Conservation (phyloP, 2,329 filamentous ascomycete genomes). For the Fusarium phyllophilum region DNA sequence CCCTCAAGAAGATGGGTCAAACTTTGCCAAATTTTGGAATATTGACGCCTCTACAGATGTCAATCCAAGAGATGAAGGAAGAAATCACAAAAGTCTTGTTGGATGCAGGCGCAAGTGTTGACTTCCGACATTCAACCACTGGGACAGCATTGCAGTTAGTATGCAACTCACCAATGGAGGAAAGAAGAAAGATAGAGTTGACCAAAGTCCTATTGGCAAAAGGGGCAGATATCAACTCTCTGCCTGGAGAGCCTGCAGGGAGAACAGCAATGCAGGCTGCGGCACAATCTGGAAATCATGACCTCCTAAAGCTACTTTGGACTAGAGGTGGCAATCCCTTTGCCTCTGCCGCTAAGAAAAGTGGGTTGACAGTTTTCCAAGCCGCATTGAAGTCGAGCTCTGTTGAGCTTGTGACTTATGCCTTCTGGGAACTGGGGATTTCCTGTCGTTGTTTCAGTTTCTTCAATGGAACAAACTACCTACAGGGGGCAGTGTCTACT, state of each 20-base stretch:
- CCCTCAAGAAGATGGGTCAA: rapidly evolving
- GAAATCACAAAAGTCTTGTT: not conserved
- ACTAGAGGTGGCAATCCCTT: rapidly evolving
- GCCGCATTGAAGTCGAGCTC: not conserved
- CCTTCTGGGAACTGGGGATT: not conserved
- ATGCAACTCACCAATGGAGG: rapidly evolving
- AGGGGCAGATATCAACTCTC: not conserved
- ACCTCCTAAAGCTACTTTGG: rapidly evolving
- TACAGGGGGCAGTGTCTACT: not conserved
- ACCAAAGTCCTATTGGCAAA: rapidly evolving
- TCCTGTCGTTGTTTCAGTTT: rapidly evolving
- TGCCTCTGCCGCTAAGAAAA: rapidly evolving
- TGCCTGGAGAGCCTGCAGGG: rapidly evolving
- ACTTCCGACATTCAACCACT: not conserved
- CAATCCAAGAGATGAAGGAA: rapidly evolving
- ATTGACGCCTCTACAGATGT: rapidly evolving
- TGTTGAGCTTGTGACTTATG: not conserved
- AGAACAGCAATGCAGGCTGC: constrained; percentile 6
- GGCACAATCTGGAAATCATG: not conserved
- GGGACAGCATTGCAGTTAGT: not conserved
- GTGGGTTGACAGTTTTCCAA: not conserved
- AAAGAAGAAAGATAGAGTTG: not conserved
- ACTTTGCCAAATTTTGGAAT: too few species aligned
- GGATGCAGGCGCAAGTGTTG: not conserved
- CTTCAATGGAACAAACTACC: not conserved